These are phyloP conservation scores for Sarocladiaceae sp. DNA, from an alignment of 2,329 filamentous ascomycete genomes.

Conservation along the genomic window DNA sequence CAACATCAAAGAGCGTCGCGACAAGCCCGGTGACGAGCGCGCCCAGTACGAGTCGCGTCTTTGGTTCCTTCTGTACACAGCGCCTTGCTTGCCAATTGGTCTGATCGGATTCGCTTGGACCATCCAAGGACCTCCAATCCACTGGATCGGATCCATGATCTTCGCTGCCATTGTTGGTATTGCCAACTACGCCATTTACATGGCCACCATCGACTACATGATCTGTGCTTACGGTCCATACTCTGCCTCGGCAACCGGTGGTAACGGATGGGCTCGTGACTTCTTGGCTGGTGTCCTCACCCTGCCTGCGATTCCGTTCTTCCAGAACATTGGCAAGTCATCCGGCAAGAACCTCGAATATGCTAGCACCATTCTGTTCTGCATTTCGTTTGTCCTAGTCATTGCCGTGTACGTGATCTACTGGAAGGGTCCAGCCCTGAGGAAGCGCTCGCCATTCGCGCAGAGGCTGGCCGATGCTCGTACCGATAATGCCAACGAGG, in stretches of 20 bases:
- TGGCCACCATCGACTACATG: constrained; percentile 77
- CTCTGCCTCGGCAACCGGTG: constrained; percentile 69
- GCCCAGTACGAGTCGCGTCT: constrained; percentile 68
- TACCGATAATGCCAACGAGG: constrained; percentile 23
- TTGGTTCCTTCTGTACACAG: constrained; percentile 59
- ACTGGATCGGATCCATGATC: constrained; percentile 66
- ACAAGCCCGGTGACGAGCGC: constrained; percentile 47
- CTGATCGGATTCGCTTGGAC: constrained; percentile 69
- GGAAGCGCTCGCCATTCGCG: constrained; percentile 60
- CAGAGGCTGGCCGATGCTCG: constrained; percentile 51
- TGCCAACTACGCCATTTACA: constrained; percentile 71
- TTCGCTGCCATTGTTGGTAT: constrained; percentile 65
- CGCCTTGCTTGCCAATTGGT: constrained; percentile 59
- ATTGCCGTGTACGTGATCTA: constrained; percentile 63
- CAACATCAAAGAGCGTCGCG: constrained; percentile 46
- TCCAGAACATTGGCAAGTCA: constrained; percentile 47
- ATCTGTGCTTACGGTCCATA: constrained; percentile 70
- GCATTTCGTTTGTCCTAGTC: constrained; percentile 58
- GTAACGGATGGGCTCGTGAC: constrained; percentile 71
- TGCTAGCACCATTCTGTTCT: constrained; percentile 60
- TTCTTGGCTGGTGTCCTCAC: constrained; percentile 70
- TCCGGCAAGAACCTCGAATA: constrained; percentile 50
- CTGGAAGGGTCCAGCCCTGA: constrained; percentile 56
- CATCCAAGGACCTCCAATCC: constrained; percentile 56
- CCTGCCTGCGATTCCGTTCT: constrained; percentile 63